Base-by-base conservation (phyloP, 2,329 filamentous ascomycete species). In the Chaetomiaceae sp. region DNA sequence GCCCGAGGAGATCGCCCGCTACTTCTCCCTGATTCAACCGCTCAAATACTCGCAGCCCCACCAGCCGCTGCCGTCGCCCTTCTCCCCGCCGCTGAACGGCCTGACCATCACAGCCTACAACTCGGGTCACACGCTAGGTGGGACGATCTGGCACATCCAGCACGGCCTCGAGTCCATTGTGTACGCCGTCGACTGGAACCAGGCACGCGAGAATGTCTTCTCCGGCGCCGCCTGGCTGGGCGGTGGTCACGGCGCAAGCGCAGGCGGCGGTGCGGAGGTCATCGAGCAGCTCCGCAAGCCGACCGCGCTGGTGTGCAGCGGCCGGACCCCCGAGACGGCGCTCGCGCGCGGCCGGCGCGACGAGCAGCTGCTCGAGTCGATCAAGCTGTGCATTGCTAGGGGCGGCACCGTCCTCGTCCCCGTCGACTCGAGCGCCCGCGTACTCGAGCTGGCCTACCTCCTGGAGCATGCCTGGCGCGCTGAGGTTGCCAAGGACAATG, bases 61-160 rank as follows among this genome's bases (percentile, higher is more conserved):
- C 61, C 88, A 96, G 59, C 91, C 93, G 1, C 74, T 89, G 1
- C 81, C 86, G 0, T 93, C 89, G 5, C 84, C 89, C 1, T 94
- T 89, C 61, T 94, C 89, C 2, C 88, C 90, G 4, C 86, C 91
- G 1, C 73, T 96, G 14, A 90, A 93, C 56, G 90, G 90, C 4
- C 78, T 98, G 15, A 95, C 88, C 2, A 87, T 98, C 55, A 98
- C 93, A 1, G 93, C 93, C 1, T 97, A 97, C 69, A 95, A 94
- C 67, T 89, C 93, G 7, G 93, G 93, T 53, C 91, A 96, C 63
- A 96, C 91, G 0, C 78, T 97, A 0, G 93, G 93, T 64, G 93
- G 93, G 46, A 97, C 93, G 19, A 95, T 98, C 71, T 98, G 93
- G 93, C 91, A 97, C 60, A 90, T 98, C 54, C 91, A 97, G 60